A percentile compares a stretch with the other conserved stretches of the same genome.
Conservation (phyloP, 176 grass and related monocot genomes). For the Musa beccarii region DNA sequence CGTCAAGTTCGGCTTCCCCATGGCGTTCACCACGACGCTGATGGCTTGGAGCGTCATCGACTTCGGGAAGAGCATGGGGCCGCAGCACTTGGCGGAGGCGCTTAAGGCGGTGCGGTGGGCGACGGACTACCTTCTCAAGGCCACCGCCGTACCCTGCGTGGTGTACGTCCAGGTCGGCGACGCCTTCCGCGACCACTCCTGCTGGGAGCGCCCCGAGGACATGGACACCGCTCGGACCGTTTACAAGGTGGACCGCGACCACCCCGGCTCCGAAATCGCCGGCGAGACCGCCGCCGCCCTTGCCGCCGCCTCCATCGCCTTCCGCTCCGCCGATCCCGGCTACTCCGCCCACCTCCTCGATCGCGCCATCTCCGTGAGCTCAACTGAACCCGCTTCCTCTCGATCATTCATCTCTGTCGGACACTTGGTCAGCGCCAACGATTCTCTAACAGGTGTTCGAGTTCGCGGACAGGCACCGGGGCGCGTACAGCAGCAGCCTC, state of each 20-base stretch:
- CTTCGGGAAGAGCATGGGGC: slow-evolving; percentile 51
- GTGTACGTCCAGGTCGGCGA: slow-evolving; percentile 91
- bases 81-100: slow-evolving; percentile 45
- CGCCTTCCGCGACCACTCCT: slow-evolving; percentile 61
- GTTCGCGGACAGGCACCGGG: slow-evolving; percentile 67
- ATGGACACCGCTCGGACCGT: slow-evolving; percentile 89
- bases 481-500: slow-evolving; percentile 74
- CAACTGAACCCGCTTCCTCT: neutral
- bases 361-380: slow-evolving; percentile 49
- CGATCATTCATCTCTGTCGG: neutral
- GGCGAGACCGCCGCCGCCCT: slow-evolving; percentile 80
- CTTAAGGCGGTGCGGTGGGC: slow-evolving; percentile 50
- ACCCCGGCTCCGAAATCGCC: slow-evolving; percentile 83
- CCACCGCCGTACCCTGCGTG: slow-evolving; percentile 31
- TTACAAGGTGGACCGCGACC: slow-evolving; percentile 50
- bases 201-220: slow-evolving; percentile 92
- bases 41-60: slow-evolving; percentile 89
- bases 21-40: slow-evolving; percentile 86
- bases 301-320: slow-evolving; percentile 70
- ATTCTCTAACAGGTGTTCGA: slow-evolving; percentile 47
- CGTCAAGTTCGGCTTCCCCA: slow-evolving; percentile 94
- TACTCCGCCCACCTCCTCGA: slow-evolving; percentile 60
- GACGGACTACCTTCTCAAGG: slow-evolving; percentile 82
- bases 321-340: slow-evolving; percentile 43
- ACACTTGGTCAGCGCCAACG: neutral